Base-by-base conservation (phyloP, 306 rosid genomes). In the Lagenaria siceraria region DNA sequence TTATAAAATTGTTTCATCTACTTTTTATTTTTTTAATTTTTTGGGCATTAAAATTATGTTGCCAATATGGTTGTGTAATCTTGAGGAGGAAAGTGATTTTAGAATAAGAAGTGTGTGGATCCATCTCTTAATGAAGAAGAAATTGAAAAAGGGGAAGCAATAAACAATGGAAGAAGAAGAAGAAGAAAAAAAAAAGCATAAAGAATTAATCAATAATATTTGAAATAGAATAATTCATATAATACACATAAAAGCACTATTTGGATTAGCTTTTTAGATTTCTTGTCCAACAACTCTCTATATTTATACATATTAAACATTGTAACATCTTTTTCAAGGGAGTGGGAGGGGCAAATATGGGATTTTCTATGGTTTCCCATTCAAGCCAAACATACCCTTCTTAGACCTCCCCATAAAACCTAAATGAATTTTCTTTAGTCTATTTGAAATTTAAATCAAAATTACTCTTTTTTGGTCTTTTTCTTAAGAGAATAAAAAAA, bases 41-140 rank as follows among this genome's bases (percentile, higher is more conserved):
- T 60, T 27, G 3, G 40, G 8, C 18, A 63, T 63, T n/a, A 66
- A 66, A 66, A n/a, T 66, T 4, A 69, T n/a, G 36, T 0, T 43
- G 10, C 33, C 11, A 38, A 42, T 68, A 21, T 68, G 73, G 73
- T 36, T 35, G 19, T 49, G 31, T 35, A 36, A 66, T 19, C 10
- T 66, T 10, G 48, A 17, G 72, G 22, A 36, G 74, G 5, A 66
- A 19, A 40, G 53, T 21, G 54, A 21, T 43, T 42, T 14, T 42
- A 43, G 54, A 46, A 10, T 46, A 46, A 46, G 51, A 66, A 19
- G 43, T 33, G 24, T 49, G 77, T 52, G 59, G 77, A 53, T 74
- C 46, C 77, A 74, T 52, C 65, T 33, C 78, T 74, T 74, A 74
- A 36, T 53, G 64, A 10, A 17, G 65, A 74, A 74, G 65, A 55